Percentiles rank a stretch among this genome's conserved stretches.
Evolutionary conservation across 352 stramenopile genomes (phyloP).

Genomic region (Phytophthora meadii): DNA sequence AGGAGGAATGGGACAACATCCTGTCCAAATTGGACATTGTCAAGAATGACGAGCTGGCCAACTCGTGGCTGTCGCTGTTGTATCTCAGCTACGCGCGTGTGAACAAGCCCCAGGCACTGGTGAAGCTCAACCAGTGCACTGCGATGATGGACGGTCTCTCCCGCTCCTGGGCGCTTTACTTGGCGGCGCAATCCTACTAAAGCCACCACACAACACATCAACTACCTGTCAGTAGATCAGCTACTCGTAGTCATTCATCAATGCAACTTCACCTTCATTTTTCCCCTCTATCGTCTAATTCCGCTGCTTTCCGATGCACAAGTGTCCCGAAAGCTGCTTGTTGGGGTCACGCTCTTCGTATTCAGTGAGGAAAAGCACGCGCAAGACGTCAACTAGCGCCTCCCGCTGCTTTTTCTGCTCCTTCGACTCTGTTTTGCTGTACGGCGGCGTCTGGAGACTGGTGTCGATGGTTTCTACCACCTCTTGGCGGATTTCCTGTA

Average conservation of each 20-base stretch:
- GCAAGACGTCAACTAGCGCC: conserved; percentile 39
- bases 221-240: conserved; percentile 1
- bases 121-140: conserved; percentile 57
- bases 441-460: conserved; percentile 50
- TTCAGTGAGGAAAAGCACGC: conserved; percentile 51
- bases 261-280: conserved; percentile 11
- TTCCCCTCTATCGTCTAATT: conserved; percentile 8
- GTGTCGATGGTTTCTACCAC: conserved; percentile 41
- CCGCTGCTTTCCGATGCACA: conserved; percentile 26
- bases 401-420: conserved; percentile 20
- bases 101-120: conserved; percentile 50
- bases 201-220: not conserved
- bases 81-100: conserved; percentile 78
- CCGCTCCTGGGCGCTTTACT: conserved; percentile 85
- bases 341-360: conserved; percentile 60
- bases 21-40: conserved; percentile 61
- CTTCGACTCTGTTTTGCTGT: conserved; percentile 15
- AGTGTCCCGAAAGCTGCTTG: conserved; percentile 49
- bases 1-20: conserved; percentile 67
- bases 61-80: conserved; percentile 75
- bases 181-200: conserved; percentile 45
- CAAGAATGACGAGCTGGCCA: conserved; percentile 35
- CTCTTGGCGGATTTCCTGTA: conserved; percentile 53
- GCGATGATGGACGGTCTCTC: conserved; percentile 80
- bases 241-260: conserved; percentile 10